Conservation (phyloP, 1,139 yeast species). For the Meyerozyma smithsonii region DNA sequence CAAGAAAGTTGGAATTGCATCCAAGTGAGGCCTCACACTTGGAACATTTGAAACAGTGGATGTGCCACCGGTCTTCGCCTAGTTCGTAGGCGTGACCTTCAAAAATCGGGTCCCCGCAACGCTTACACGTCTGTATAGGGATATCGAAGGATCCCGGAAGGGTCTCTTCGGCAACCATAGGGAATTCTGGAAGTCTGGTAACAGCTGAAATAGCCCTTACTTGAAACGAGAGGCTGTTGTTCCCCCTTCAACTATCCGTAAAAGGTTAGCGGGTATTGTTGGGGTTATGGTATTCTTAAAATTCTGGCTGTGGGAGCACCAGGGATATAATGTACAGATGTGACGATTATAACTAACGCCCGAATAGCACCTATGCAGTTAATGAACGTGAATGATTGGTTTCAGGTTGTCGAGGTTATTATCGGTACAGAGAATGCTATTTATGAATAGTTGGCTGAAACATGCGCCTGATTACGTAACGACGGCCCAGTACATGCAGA, state of each 20-base stretch:
- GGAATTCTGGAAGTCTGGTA: not conserved
- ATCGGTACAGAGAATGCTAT: not conserved
- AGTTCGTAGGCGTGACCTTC: constrained; percentile 81
- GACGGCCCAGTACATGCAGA: not conserved
- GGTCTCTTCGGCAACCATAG: not conserved
- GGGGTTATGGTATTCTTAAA: no score
- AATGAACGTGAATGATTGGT: not conserved
- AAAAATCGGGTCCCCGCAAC: constrained; percentile 44
- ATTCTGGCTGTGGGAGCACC: no score
- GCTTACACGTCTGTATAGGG: constrained; percentile 33
- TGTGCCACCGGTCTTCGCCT: constrained; percentile 95
- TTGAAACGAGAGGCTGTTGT: no score
- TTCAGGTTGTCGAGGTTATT: not conserved
- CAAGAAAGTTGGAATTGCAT: constrained; percentile 83
- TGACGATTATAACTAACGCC: no score
- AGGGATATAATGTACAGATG: no score
- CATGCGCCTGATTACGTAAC: not conserved
- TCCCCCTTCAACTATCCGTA: no score
- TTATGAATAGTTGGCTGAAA: constrained; percentile 1
- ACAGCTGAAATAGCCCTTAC: no score
- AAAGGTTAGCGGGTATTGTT: no score
- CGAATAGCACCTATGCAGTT: no score
- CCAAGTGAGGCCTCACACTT: constrained; percentile 76
- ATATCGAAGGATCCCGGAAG: constrained; percentile 1
- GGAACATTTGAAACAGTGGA: constrained; percentile 85